Evolutionary conservation across 208 protist species (phyloP).

Genomic region (Naegleria gruberi): DNA sequence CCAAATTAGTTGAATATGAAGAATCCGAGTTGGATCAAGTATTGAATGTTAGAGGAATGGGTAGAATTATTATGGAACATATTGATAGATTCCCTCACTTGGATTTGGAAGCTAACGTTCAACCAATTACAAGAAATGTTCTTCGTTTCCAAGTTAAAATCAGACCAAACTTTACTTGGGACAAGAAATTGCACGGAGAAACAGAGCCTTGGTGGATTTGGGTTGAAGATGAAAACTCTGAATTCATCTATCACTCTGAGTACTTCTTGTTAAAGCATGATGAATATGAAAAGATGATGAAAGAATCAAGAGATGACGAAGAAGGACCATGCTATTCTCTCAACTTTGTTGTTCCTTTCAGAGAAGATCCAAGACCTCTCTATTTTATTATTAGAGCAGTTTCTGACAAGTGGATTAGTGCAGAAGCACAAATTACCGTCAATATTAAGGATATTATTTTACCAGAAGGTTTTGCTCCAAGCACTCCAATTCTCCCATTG

Average conservation of each 20-base stretch:
- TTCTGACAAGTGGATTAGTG: slow-evolving; percentile 86
- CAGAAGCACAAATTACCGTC: slow-evolving; percentile 70
- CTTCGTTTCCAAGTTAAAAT: slow-evolving; percentile 82
- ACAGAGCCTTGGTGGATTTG: slow-evolving; percentile 87
- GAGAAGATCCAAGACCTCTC: slow-evolving; percentile 82
- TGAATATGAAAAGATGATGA: slow-evolving; percentile 39
- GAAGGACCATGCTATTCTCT: slow-evolving; percentile 46
- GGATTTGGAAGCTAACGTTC: slow-evolving; percentile 68
- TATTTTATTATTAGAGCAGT: slow-evolving; percentile 92
- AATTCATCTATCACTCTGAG: slow-evolving; percentile 77
- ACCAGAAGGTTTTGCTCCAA: slow-evolving; percentile 79
- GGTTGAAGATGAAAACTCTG: slow-evolving; percentile 89
- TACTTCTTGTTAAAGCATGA: slow-evolving; percentile 70
- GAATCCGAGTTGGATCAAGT: slow-evolving; percentile 43
- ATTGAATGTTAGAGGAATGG: slow-evolving; percentile 34
- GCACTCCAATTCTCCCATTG: slow-evolving; percentile 89
- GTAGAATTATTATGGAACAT: slow-evolving; percentile 61
- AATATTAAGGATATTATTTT: slow-evolving; percentile 87
- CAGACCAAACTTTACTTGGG: slow-evolving; percentile 81
- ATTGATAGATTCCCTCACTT: slow-evolving; percentile 80
- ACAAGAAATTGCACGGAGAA: slow-evolving; percentile 77
- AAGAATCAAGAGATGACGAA: not conserved
- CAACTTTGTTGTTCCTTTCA: slow-evolving; percentile 87
- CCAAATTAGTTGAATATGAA: slow-evolving; percentile 43
- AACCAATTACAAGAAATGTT: slow-evolving; percentile 94